Evolutionary conservation across 805 yeast species (phyloP).

Genomic region (Kuraishia hungarica): DNA sequence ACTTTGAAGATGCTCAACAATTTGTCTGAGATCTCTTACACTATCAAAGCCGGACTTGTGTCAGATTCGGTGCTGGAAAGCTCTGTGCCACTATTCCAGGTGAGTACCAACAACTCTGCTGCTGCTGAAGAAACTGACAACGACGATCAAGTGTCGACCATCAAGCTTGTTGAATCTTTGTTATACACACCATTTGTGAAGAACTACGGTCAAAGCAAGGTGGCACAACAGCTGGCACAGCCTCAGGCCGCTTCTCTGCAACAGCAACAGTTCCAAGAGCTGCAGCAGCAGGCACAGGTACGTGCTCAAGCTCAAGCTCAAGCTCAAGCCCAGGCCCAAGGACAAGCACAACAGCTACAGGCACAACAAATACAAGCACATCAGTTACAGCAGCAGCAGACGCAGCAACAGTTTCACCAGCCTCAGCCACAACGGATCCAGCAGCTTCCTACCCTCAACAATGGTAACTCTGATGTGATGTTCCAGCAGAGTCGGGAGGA

Average conservation of each 20-base stretch:
- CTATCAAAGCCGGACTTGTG: conserved; percentile 14
- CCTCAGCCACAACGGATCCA: conserved; percentile 16
- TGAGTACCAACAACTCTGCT: neutral
- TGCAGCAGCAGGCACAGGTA: conserved; percentile 23
- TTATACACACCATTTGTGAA: conserved; percentile 23
- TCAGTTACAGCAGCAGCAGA: conserved; percentile 22
- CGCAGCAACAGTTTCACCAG: conserved; percentile 10
- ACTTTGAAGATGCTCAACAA: conserved; percentile 16
- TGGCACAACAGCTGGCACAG: conserved; percentile 1
- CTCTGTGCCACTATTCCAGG: conserved; percentile 15
- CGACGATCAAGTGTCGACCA: conserved; percentile 13
- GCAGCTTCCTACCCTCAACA: conserved; percentile 6
- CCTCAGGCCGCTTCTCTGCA: conserved; percentile 5
- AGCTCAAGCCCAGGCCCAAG: conserved; percentile 12
- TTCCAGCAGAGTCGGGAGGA: conserved; percentile 1
- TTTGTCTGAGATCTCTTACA: conserved; percentile 14
- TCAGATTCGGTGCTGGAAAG: neutral
- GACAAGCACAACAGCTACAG: conserved; percentile 23
- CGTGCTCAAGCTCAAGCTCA: conserved; percentile 17
- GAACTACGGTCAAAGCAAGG: conserved; percentile 16
- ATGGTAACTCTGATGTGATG: neutral
- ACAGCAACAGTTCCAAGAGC: conserved; percentile 10
- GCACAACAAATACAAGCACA: conserved; percentile 26
- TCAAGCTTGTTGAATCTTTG: conserved; percentile 20
- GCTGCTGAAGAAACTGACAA: conserved; percentile 1